phyloP scores from a whole-genome alignment of 75 land plant genomes.

The Azolla pinnata region DNA sequence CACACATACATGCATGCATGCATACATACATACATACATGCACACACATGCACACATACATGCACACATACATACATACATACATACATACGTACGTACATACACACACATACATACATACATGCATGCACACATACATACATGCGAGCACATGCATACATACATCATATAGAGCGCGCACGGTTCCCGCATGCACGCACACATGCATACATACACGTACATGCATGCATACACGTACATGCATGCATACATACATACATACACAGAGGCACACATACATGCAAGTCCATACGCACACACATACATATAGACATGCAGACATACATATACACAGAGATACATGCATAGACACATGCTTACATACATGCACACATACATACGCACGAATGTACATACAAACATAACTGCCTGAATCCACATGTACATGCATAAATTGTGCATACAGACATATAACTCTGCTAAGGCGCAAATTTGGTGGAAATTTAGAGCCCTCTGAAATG shows the following conservation, averaged over 20 bases:
- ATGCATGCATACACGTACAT: neutral
- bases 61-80: constrained; percentile 7
- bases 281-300: neutral
- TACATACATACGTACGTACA: constrained; percentile 5
- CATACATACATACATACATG: constrained; percentile 4
- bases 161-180: neutral
- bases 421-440: neutral
- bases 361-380: neutral
- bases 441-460: neutral
- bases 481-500: no score
- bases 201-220: constrained; percentile 1
- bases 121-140: neutral
- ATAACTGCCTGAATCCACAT: neutral
- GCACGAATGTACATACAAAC: neutral
- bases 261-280: neutral
- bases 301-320: neutral
- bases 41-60: constrained; percentile 5
- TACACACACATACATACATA: neutral
- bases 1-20: constrained; percentile 7
- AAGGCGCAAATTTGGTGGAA: no score
- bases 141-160: neutral
- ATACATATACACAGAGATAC: neutral
- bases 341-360: constrained; percentile 2
- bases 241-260: neutral
- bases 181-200: neutral